Evolutionary conservation across 2,329 filamentous ascomycete genomes (phyloP).

Genomic region (Colletotrichum coccodes): DNA sequence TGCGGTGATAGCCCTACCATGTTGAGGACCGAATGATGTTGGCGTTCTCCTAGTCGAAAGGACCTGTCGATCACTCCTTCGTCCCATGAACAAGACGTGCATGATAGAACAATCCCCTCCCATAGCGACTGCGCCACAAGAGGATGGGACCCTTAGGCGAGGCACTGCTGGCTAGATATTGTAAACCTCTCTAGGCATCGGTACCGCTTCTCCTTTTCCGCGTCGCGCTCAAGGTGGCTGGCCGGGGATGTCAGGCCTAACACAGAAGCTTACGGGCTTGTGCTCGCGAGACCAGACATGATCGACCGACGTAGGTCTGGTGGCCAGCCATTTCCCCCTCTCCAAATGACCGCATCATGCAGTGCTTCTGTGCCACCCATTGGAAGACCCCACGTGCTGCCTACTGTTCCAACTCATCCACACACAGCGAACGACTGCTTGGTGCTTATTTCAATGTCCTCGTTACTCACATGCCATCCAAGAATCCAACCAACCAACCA

Average conservation of each 20-base stretch:
- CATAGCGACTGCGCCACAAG: conserved; percentile 4
- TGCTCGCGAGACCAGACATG: not conserved
- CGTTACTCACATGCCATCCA: conserved; percentile 13
- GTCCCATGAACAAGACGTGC: not conserved
- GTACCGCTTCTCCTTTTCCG: conserved; percentile 7
- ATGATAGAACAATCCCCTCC: not conserved
- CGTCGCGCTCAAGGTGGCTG: not conserved
- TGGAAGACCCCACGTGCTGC: conserved; percentile 23
- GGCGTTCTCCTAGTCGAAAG: not conserved
- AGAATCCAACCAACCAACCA: conserved; percentile 8
- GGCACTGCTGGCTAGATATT: not conserved
- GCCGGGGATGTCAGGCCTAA: conserved; percentile 8
- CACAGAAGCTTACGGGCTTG: not conserved
- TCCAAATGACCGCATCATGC: conserved; percentile 32
- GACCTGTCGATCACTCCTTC: conserved; percentile 23
- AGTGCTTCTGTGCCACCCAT: conserved; percentile 10
- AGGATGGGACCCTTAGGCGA: not conserved
- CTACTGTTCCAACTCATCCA: not conserved
- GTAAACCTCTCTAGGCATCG: not conserved
- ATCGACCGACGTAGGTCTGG: conserved; percentile 18
- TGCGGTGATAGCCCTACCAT: conserved; percentile 9
- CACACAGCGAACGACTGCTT: not conserved
- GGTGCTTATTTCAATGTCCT: conserved; percentile 26
- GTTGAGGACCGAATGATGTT: not conserved
- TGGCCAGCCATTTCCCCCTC: conserved; percentile 17